Conservation (phyloP, 768 basidiomycete species). For the Crucibulum laeve region DNA sequence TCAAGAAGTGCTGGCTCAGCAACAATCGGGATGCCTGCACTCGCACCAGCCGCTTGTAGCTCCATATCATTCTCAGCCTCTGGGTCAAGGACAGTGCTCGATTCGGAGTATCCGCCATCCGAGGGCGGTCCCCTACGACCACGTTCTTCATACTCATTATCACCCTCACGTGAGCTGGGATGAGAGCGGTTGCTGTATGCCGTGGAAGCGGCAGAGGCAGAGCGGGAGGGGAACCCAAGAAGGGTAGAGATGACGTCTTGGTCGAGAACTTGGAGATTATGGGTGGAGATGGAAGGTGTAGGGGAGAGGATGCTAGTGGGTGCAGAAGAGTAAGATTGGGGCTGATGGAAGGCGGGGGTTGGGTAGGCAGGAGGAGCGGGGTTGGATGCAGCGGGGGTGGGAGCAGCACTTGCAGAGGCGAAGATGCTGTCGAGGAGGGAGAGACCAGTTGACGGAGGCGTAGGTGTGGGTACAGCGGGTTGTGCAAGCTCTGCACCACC, state of each 20-base stretch:
- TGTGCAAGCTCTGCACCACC: constrained; percentile 14
- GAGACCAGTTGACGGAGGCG: constrained; percentile 39
- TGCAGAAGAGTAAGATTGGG: constrained; percentile 15
- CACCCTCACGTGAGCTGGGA: constrained; percentile 50
- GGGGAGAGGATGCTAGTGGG: constrained; percentile 31
- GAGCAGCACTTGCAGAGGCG: constrained; percentile 49
- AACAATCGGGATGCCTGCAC: constrained; percentile 27
- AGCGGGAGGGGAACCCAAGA: constrained; percentile 47
- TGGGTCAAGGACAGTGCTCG: constrained; percentile 35
- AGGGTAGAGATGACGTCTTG: constrained; percentile 67
- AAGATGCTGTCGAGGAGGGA: constrained; percentile 68
- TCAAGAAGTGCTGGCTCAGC: constrained; percentile 10
- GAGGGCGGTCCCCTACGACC: constrained; percentile 22
- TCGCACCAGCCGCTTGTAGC: constrained; percentile 22
- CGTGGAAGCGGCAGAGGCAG: constrained; percentile 21
- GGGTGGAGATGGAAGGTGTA: constrained; percentile 43
- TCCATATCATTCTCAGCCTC: constrained; percentile 24
- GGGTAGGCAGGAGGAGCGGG: background rate
- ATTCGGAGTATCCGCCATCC: constrained; percentile 36
- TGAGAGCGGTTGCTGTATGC: constrained; percentile 22
- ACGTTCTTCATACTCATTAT: constrained; percentile 47
- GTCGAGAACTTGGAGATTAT: constrained; percentile 62
- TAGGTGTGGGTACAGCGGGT: constrained; percentile 20
- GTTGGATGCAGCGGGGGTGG: constrained; percentile 11
- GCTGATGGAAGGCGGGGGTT: constrained; percentile 5